Conservation (phyloP, 805 yeast species). For the Deakozyma indianensis region DNA sequence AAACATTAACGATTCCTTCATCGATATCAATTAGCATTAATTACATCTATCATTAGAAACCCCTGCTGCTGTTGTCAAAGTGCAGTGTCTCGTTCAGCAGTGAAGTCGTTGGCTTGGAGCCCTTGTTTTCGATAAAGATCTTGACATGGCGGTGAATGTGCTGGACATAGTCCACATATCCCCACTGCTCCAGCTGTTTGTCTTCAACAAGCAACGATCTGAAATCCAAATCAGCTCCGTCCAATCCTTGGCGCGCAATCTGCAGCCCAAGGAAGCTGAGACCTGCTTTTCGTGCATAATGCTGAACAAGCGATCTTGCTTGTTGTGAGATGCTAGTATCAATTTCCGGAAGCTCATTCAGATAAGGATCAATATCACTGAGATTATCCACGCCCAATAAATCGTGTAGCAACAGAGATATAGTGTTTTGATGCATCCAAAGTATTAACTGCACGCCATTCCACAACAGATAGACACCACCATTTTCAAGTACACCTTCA, state of each 20-base stretch:
- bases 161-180: conserved; percentile 53
- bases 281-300: conserved; percentile 31
- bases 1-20: not conserved
- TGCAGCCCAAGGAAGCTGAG: conserved; percentile 34
- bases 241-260: conserved; percentile 50
- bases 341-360: conserved; percentile 52
- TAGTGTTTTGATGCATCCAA: conserved; percentile 58
- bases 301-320: conserved; percentile 47
- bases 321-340: conserved; percentile 57
- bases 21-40: not conserved
- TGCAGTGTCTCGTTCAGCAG: not conserved
- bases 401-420: conserved; percentile 54
- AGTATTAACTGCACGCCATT: conserved; percentile 47
- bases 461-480: conserved; percentile 69
- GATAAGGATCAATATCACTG: conserved; percentile 31
- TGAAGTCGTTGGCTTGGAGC: not conserved
- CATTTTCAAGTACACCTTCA: conserved; percentile 30
- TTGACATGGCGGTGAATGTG: conserved; percentile 45
- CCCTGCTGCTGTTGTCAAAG: not conserved
- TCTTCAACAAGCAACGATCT: conserved; percentile 63
- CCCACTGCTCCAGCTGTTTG: conserved; percentile 36
- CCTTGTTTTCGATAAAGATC: conserved; percentile 3
- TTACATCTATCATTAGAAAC: not conserved
- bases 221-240: conserved; percentile 43
- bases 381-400: conserved; percentile 42